Evolutionary conservation across 2,329 filamentous ascomycete genomes (phyloP).

Genomic region (Fusarium sarcochroum): DNA sequence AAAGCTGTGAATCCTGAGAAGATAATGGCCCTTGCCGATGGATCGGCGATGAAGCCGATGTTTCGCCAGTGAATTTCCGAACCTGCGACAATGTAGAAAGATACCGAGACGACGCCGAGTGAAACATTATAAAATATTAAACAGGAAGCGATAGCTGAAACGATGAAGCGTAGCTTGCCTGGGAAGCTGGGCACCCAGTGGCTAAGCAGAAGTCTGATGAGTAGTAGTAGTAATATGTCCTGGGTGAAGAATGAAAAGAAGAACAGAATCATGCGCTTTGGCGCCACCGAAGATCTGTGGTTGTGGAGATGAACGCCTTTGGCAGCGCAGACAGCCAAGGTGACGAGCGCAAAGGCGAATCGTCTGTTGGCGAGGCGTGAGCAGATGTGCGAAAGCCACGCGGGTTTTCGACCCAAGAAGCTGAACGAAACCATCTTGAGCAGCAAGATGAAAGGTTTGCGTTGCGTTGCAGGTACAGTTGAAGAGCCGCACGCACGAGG

Average conservation of each 20-base stretch:
- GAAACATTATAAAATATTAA: conserved; percentile 43
- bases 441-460: not conserved
- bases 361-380: conserved; percentile 49
- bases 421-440: conserved; percentile 16
- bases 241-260: conserved; percentile 55
- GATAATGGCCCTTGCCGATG: conserved; percentile 52
- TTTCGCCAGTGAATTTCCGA: conserved; percentile 56
- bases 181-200: conserved; percentile 41
- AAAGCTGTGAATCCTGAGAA: conserved; percentile 52
- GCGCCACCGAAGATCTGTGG: conserved; percentile 51
- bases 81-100: conserved; percentile 53
- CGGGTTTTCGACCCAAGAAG: conserved; percentile 22
- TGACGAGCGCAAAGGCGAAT: conserved; percentile 52
- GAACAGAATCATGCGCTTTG: conserved; percentile 50
- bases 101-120: conserved; percentile 47
- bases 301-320: conserved; percentile 53
- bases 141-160: conserved; percentile 28
- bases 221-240: conserved; percentile 51
- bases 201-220: conserved; percentile 52
- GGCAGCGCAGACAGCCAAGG: conserved; percentile 50
- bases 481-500: not conserved
- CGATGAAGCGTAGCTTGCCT: conserved; percentile 27
- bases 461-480: not conserved
- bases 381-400: conserved; percentile 25
- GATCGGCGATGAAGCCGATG: conserved; percentile 51